A percentile compares a stretch with the other conserved stretches of the same genome.
phyloP scores from a whole-genome alignment of 2,329 filamentous ascomycete genomes.

The Samsoniella hepiali region DNA sequence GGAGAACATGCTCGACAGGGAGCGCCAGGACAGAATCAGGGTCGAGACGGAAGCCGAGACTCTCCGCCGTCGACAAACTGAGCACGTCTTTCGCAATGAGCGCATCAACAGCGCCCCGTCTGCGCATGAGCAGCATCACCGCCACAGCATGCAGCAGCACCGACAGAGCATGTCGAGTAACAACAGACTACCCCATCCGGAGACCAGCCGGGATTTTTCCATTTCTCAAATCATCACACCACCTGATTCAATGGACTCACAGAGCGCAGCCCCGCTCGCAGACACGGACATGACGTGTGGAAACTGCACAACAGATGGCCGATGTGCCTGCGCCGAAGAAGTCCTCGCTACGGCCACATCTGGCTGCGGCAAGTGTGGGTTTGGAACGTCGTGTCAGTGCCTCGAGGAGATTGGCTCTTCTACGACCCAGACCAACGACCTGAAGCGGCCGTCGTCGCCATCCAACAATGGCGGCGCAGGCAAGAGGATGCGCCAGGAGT shows the following conservation, averaged over 20 bases:
- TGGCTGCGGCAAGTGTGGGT: slow-evolving; percentile 64
- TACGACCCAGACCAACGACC: slow-evolving; percentile 31
- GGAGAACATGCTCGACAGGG: slow-evolving; percentile 61
- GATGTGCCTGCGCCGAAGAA: slow-evolving; percentile 59
- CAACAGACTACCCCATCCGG: slow-evolving; percentile 26
- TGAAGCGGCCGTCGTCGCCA: slow-evolving; percentile 52
- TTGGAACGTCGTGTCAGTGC: slow-evolving; percentile 62
- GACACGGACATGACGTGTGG: slow-evolving; percentile 47
- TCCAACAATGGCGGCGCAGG: slow-evolving; percentile 42
- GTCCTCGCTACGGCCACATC: slow-evolving; percentile 51
- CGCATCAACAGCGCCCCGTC: slow-evolving; percentile 23
- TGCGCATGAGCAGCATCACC: slow-evolving; percentile 22
- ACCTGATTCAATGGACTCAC: slow-evolving; percentile 40
- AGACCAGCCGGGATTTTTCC: slow-evolving; percentile 45
- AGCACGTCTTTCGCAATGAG: slow-evolving; percentile 27
- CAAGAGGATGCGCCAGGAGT: slow-evolving; percentile 51
- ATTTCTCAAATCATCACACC: slow-evolving; percentile 58
- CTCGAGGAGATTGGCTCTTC: slow-evolving; percentile 52
- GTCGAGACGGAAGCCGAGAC: slow-evolving; percentile 41
- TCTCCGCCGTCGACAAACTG: slow-evolving; percentile 31
- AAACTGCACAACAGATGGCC: slow-evolving; percentile 49
- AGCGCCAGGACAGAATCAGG: slow-evolving; percentile 47
- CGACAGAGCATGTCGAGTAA: slow-evolving; percentile 29
- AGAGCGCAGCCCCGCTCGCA: slow-evolving; percentile 30
- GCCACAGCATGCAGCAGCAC: slow-evolving; percentile 27